These are phyloP conservation scores for Ceratonia siliqua DNA, from an alignment of 306 rosid genomes.

Conservation along the genomic window DNA sequence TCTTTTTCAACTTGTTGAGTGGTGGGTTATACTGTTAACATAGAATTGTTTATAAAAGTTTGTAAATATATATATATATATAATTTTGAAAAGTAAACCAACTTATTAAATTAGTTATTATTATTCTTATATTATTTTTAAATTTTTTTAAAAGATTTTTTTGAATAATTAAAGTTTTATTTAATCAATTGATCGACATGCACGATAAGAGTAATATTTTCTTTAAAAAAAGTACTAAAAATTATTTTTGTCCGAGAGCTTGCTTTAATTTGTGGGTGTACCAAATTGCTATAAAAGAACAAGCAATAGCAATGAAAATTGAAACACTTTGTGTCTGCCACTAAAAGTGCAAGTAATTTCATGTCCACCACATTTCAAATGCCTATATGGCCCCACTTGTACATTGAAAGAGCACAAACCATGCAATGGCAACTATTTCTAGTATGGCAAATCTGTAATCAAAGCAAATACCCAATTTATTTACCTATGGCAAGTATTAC, in stretches of 20 bases:
- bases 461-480: conserved; percentile 13
- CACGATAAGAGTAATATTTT: too few species aligned
- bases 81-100: too few species aligned
- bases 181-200: too few species aligned
- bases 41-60: too few species aligned
- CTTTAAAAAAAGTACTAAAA: too few species aligned
- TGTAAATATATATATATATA: too few species aligned
- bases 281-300: conserved; percentile 32
- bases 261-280: not conserved
- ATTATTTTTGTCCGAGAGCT: not conserved
- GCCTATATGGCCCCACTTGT: conserved; percentile 56
- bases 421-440: conserved; percentile 14
- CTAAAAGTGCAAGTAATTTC: conserved; percentile 39
- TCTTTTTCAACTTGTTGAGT: too few species aligned
- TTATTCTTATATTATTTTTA: too few species aligned
- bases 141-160: too few species aligned
- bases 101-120: too few species aligned
- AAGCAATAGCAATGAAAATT: conserved; percentile 30
- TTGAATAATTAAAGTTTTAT: too few species aligned
- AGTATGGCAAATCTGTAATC: conserved; percentile 54
- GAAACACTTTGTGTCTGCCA: conserved; percentile 70
- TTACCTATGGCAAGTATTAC: conserved; percentile 3
- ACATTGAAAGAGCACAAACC: conserved; percentile 47
- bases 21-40: too few species aligned
- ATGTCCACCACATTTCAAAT: conserved; percentile 51